A percentile compares a stretch with the other conserved stretches of the same genome.
phyloP scores from a whole-genome alignment of 2,329 filamentous ascomycete genomes.

The Aureobasidium sp. region DNA sequence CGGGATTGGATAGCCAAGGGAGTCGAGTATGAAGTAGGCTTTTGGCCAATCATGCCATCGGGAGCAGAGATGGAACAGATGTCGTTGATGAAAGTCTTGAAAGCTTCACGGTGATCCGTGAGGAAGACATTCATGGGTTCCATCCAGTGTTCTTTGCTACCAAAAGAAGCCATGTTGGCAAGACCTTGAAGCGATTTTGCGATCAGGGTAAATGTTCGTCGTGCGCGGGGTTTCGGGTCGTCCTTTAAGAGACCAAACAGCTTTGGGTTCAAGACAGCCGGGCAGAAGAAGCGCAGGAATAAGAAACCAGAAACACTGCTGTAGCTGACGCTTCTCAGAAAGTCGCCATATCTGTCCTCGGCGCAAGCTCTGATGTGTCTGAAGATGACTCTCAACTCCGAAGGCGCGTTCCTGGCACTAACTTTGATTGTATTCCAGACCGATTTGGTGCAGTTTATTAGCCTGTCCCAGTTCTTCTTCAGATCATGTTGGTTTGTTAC shows the following conservation, averaged over 20 bases:
- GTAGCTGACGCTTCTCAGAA: constrained; percentile 78
- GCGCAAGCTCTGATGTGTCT: constrained; percentile 88
- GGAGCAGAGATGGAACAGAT: constrained; percentile 59
- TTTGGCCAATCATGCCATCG: constrained; percentile 25
- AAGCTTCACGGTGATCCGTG: constrained; percentile 61
- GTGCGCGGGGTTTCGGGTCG: constrained; percentile 71
- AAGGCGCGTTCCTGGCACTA: constrained; percentile 66
- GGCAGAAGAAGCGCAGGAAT: constrained; percentile 91
- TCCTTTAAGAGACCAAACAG: constrained; percentile 82
- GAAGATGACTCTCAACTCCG: constrained; percentile 75
- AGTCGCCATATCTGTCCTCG: constrained; percentile 90
- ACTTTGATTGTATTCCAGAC: constrained; percentile 76
- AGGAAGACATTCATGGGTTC: constrained; percentile 94
- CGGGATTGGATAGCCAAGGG: constrained; percentile 83
- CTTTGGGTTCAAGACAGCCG: constrained; percentile 91
- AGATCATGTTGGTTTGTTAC: constrained; percentile 60
- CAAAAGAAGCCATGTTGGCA: constrained; percentile 83
- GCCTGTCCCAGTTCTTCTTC: constrained; percentile 69
- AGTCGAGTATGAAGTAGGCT: constrained; percentile 78
- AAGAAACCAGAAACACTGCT: constrained; percentile 93
- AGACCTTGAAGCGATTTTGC: constrained; percentile 87
- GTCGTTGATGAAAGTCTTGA: constrained; percentile 79
- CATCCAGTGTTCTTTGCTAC: constrained; percentile 97
- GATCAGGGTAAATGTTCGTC: constrained; percentile 82
- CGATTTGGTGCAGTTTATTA: constrained; percentile 68